Conservation (phyloP, 768 basidiomycete species). For the Tricholoma sp. region DNA sequence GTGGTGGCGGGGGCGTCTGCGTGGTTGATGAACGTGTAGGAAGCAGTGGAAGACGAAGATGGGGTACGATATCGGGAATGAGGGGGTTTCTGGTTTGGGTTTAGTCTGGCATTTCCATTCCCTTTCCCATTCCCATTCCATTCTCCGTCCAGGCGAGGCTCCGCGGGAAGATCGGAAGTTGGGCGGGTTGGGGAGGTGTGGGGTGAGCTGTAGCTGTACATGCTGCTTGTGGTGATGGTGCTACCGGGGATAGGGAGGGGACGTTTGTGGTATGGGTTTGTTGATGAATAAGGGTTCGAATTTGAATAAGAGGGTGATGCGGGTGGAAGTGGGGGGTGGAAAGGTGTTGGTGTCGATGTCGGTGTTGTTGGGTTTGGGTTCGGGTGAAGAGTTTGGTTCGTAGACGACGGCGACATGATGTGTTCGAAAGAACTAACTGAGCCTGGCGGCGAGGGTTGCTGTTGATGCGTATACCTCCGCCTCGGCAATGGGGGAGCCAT, state of each 20-base stretch:
- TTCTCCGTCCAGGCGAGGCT: background rate
- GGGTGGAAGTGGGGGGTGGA: too few species aligned
- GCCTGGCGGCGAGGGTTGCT: conserved; percentile 33
- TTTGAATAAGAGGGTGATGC: too few species aligned
- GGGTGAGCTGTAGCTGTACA: too few species aligned
- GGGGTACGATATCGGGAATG: too few species aligned
- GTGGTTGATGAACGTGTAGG: conserved; percentile 5
- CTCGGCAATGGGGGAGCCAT: conserved; percentile 25
- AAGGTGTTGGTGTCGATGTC: too few species aligned
- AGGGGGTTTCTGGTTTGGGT: conserved; percentile 30
- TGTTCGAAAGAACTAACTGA: conserved; percentile 43
- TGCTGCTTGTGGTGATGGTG: too few species aligned
- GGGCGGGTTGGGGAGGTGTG: too few species aligned
- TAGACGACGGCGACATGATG: conserved; percentile 29
- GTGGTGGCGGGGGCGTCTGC: background rate
- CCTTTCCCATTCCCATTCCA: too few species aligned
- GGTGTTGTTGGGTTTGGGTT: background rate
- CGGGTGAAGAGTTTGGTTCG: background rate
- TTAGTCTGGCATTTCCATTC: conserved; percentile 53
- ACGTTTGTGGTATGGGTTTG: too few species aligned
- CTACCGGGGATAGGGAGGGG: background rate
- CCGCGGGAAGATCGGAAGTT: too few species aligned
- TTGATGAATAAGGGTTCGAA: too few species aligned
- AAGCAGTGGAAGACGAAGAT: background rate
- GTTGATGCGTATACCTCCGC: conserved; percentile 20